Evolutionary conservation across 164 flowering plant species (phyloP).

Genomic region (Warburgia ugandensis): DNA sequence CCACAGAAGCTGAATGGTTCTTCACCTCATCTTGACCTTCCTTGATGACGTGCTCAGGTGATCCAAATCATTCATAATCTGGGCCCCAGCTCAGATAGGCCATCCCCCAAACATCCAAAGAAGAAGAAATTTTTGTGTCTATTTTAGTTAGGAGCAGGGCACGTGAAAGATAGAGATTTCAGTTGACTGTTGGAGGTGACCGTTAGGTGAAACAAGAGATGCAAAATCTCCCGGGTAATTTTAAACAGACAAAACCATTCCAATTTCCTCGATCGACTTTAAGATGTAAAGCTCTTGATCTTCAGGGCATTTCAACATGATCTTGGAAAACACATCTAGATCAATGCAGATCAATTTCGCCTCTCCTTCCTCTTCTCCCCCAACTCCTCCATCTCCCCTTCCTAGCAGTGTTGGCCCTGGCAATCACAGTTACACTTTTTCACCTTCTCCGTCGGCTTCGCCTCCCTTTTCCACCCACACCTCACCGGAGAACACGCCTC

Average conservation of each 20-base stretch:
- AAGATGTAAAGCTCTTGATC: no score
- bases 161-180: background rate
- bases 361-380: conserved; percentile 50
- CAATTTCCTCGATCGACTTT: no score
- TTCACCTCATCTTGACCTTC: no score
- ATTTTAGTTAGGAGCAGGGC: no score
- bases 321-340: background rate
- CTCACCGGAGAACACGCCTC: conserved; percentile 25
- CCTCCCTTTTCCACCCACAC: conserved; percentile 45
- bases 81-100: no score
- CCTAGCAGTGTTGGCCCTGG: conserved; percentile 61
- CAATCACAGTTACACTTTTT: conserved; percentile 36
- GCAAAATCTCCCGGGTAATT: conserved; percentile 10
- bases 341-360: conserved; percentile 17
- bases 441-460: conserved; percentile 46
- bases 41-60: no score
- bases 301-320: no score
- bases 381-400: conserved; percentile 64
- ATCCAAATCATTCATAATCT: no score
- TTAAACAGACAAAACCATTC: background rate
- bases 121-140: no score
- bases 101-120: no score
- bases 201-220: conserved; percentile 20
- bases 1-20: no score
- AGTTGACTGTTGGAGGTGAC: conserved; percentile 17